Conservation (phyloP, 2,329 filamentous ascomycete species). For the Hypomyces rosellus region DNA sequence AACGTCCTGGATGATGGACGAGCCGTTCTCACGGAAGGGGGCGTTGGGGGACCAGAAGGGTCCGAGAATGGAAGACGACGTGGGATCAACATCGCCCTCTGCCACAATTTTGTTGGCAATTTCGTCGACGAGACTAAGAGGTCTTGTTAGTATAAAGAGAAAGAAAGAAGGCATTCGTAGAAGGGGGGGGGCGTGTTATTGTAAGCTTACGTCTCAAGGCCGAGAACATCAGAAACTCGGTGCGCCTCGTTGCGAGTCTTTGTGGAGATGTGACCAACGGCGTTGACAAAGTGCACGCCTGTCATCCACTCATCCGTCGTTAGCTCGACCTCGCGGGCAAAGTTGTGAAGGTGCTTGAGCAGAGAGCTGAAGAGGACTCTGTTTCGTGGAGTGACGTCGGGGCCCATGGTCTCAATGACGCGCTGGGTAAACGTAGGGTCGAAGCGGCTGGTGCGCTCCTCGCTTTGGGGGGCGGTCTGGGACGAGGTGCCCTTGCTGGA, state of each 20-base stretch:
- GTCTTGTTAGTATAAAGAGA: not conserved
- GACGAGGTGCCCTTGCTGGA: too few relatives aligned
- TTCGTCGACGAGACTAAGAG: slow-evolving; percentile 47
- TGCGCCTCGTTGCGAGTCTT: slow-evolving; percentile 68
- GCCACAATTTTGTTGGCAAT: slow-evolving; percentile 59
- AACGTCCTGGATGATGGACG: slow-evolving; percentile 58
- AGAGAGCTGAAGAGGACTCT: slow-evolving; percentile 57
- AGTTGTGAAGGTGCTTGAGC: slow-evolving; percentile 71
- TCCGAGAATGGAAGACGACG: slow-evolving; percentile 70
- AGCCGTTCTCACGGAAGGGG: slow-evolving; percentile 63
- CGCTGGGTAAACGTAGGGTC: slow-evolving; percentile 72
- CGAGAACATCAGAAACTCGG: slow-evolving; percentile 66
- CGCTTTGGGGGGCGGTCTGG: too few relatives aligned
- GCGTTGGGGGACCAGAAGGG: slow-evolving; percentile 74
- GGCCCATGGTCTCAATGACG: slow-evolving; percentile 67
- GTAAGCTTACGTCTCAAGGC: slow-evolving; percentile 58
- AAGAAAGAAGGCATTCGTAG: not conserved
- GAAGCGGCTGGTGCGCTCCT: slow-evolving; percentile 39
- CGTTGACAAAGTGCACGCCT: slow-evolving; percentile 70
- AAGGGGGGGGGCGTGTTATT: not conserved
- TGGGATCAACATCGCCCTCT: slow-evolving; percentile 56
- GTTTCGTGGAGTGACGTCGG: slow-evolving; percentile 59
- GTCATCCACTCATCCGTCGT: slow-evolving; percentile 71
- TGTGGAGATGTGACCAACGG: slow-evolving; percentile 61
- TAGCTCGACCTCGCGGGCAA: slow-evolving; percentile 69